phyloP scores from a whole-genome alignment of 179 eudicot genomes.

The Actinidia polygama region DNA sequence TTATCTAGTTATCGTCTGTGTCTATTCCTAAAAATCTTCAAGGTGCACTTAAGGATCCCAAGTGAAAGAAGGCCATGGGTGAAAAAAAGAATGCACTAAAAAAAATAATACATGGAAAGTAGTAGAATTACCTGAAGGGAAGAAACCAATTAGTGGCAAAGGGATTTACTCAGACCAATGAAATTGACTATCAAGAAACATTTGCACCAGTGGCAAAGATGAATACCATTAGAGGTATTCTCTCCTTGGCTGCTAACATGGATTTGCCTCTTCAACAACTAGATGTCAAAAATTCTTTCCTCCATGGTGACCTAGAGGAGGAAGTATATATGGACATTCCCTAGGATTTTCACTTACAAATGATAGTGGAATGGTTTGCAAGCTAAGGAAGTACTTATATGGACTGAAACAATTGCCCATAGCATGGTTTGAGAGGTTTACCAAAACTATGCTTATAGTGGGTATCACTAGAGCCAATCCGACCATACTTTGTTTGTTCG shows the following conservation, averaged over 20 bases:
- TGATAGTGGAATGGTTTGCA: neutral
- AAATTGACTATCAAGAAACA: too few species aligned
- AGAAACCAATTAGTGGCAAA: neutral
- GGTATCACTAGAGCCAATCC: neutral
- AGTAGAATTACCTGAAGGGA: neutral
- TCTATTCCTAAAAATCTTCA: neutral
- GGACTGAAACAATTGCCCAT: too few species aligned
- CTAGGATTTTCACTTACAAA: neutral
- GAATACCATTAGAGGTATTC: neutral
- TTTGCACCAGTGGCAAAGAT: too few species aligned
- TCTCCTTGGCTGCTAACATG: too few species aligned
- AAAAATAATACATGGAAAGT: neutral
- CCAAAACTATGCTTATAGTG: neutral
- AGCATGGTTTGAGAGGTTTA: neutral
- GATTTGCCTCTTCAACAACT: too few species aligned
- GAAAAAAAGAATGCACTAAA: too few species aligned
- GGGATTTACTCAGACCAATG: neutral
- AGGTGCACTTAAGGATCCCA: neutral
- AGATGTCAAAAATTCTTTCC: neutral
- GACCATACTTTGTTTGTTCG: neutral
- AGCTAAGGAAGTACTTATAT: too few species aligned
- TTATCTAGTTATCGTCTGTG: neutral
- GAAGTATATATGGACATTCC: too few species aligned
- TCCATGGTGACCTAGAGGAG: too few species aligned
- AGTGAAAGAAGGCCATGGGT: neutral